These are phyloP conservation scores for Elongisporangium undulatum DNA, from an alignment of 352 stramenopile species.

Conservation along the genomic window DNA sequence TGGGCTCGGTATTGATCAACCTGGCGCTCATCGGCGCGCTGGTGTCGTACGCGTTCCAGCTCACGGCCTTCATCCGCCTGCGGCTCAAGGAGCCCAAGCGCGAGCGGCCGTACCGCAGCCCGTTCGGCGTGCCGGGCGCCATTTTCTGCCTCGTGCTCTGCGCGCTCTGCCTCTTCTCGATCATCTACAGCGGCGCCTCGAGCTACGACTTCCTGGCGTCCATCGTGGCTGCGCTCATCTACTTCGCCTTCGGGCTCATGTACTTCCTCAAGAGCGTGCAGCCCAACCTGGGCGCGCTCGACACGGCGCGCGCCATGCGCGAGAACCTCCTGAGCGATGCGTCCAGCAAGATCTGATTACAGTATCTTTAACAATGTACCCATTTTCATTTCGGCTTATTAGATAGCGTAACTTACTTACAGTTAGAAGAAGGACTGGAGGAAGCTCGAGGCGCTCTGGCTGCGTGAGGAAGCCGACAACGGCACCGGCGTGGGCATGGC, in stretches of 20 bases:
- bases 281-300: constrained; percentile 17
- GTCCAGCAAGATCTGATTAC: not conserved
- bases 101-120: constrained; percentile 40
- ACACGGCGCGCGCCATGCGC: constrained; percentile 21
- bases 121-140: constrained; percentile 48
- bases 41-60: constrained; percentile 58
- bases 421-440: constrained; percentile 13
- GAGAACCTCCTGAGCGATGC: constrained; percentile 29
- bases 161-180: constrained; percentile 42
- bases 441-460: constrained; percentile 6
- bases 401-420: not conserved
- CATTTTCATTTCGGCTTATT: not conserved
- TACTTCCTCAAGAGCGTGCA: constrained; percentile 44
- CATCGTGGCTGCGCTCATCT: constrained; percentile 43
- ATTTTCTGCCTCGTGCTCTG: constrained; percentile 40
- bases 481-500: not conserved
- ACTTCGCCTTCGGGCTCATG: constrained; percentile 40
- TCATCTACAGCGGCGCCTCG: constrained; percentile 57
- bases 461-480: not conserved
- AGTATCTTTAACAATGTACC: not conserved
- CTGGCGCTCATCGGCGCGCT: constrained; percentile 59
- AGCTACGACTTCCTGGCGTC: constrained; percentile 59
- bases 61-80: constrained; percentile 51
- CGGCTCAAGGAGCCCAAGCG: constrained; percentile 47
- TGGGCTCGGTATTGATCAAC: constrained; percentile 69